Base-by-base conservation (phyloP, 305 asterid genomes). In the Fraxinus greggii region DNA sequence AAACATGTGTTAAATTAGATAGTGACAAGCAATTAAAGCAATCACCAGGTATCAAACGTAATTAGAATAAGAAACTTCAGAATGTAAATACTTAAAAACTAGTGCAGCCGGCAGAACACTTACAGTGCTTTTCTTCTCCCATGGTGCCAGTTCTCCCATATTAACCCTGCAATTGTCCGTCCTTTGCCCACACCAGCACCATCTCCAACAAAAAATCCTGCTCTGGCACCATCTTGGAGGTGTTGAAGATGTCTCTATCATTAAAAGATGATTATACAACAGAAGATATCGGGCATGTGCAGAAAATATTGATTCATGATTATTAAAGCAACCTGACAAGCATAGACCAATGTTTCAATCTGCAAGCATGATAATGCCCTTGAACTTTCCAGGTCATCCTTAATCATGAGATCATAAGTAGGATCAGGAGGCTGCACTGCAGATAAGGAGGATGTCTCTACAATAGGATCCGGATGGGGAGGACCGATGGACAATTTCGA, bases 141-240 rank as follows among this genome's bases (percentile, higher is more conserved):
- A 85, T 86, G 93, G 81, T 92, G 96, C 99, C 99, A 97, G 84
- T 97, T 97, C 86, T 97, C 98, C 98, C 98, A 92, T 89, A 97
- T 97, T 81, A 97, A 86, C 72, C 99, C 99, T 69, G 99, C 99
- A 83, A 94, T 91, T 78, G 98, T 97, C 89, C 99, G 88, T 77
- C 98, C 99, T 90, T 97, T 97, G 78, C 99, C 99, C 81, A 94
- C 97, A 81, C 99, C 98, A 87, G 99, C 99, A 85, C 98, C 98
- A 93, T 97, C 99, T 84, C 99, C 98, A 80, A 94, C 91, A 86
- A 97, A 97, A 92, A 97, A 94, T 2, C 99, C 98, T 78, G 98
- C 99, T 90, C 98, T 92, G 75, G 88, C 85, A 87, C 98, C 95
- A 87, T 82, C 88, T 51, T 97, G 88, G 69, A 97, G 98, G 90